Base-by-base conservation (phyloP, 768 basidiomycete genomes). In the Pleurotus cornucopiae region DNA sequence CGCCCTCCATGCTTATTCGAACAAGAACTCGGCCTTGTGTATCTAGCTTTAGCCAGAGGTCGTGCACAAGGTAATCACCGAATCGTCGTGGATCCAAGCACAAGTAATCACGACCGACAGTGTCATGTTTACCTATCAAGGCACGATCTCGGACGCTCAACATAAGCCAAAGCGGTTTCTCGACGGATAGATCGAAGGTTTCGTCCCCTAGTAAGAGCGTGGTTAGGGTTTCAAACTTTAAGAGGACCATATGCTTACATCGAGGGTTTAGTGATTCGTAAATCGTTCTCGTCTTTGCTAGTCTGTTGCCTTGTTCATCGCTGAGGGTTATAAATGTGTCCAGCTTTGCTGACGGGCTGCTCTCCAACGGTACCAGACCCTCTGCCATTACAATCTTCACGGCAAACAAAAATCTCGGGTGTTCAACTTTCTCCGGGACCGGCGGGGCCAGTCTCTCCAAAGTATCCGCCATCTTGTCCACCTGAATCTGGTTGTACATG, bases 1-100 rank as follows among this genome's bases (percentile, higher is more conserved):
- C 97, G 53, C 95, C 94, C 66, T 99, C 97, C 94, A 98, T 97
- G 66, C 93, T 95, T 57, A 98, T 81, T 16, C 97, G 83, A 30
- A 97, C 75, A 38, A 97, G 73, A 49, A 98, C 80, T 34, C 93
- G 83, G 4, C 97, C 94, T 54, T 84, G 80, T 0, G 87, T 85
- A 66, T 98, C 95, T 13, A 98, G 74, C 58, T 92, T 89, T 74
- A 95, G 80, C 89, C 94, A 94, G 5, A 95, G 68, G 57, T 99
- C 97, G 64, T 94, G 94, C 2, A 93, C 77, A 58, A 98, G 74
- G 68, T 89, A 88, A 73, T 99, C 94, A 11, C 85, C 86, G 63
- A 91, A 96, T 54, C 91, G 83, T 58, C 81, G 77, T 2, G 94
- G 94, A 62, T 98, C 95, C 23, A 99, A 78, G 61, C 92, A 95